Evolutionary conservation across 352 stramenopile species (phyloP).

Genomic region (Phytophthora megakarya): DNA sequence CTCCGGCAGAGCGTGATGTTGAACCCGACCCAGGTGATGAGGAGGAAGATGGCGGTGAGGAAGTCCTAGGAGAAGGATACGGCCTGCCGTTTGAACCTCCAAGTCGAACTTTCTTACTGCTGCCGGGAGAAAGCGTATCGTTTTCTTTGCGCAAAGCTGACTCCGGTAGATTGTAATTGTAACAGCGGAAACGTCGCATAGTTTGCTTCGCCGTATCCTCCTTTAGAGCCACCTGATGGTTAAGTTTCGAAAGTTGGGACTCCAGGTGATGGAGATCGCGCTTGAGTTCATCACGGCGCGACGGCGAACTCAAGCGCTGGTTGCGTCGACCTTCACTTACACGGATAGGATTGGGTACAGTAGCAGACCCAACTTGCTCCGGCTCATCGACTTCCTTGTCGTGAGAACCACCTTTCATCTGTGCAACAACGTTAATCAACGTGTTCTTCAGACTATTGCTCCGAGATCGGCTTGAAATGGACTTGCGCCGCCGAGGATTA

Average conservation of each 20-base stretch:
- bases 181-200: conserved; percentile 71
- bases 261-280: conserved; percentile 63
- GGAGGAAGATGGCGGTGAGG: conserved; percentile 41
- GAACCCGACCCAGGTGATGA: conserved; percentile 39
- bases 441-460: conserved; percentile 76
- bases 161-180: conserved; percentile 85
- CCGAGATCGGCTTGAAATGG: conserved; percentile 56
- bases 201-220: conserved; percentile 61
- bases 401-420: conserved; percentile 50
- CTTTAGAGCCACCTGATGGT: conserved; percentile 68
- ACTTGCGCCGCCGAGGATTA: conserved; percentile 56
- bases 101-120: conserved; percentile 29
- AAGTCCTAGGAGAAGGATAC: conserved; percentile 40
- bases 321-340: conserved; percentile 30
- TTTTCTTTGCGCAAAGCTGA: conserved; percentile 50
- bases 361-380: conserved; percentile 37
- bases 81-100: conserved; percentile 25
- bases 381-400: conserved; percentile 40
- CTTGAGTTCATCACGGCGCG: conserved; percentile 59
- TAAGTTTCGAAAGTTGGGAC: conserved; percentile 61
- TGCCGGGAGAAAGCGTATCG: conserved; percentile 52
- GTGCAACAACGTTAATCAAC: conserved; percentile 65
- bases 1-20: conserved; percentile 33
- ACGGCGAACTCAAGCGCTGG: conserved; percentile 34
- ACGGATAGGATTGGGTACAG: conserved; percentile 37